phyloP scores from a whole-genome alignment of 1,284 basidiomycete genomes.

The Trametes sp. region DNA sequence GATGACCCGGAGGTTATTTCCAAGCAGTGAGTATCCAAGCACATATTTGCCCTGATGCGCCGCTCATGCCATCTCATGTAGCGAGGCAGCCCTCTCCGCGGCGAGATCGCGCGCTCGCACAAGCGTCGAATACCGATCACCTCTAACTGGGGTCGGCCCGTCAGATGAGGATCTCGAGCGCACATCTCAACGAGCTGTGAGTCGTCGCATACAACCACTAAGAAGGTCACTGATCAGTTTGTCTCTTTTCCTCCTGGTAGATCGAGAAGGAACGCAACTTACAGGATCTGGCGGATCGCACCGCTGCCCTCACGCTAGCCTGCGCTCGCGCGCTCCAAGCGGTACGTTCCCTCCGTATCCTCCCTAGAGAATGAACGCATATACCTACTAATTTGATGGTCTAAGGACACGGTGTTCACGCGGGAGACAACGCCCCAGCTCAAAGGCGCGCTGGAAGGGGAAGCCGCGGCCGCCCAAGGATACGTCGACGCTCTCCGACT shows the following conservation, averaged over 20 bases:
- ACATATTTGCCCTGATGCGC: background rate
- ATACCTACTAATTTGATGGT: background rate
- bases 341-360: slow-evolving; percentile 5
- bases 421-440: slow-evolving; percentile 25
- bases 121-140: slow-evolving; percentile 22
- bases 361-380: background rate
- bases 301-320: slow-evolving; percentile 22
- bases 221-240: no score
- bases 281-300: slow-evolving; percentile 23
- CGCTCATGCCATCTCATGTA: background rate
- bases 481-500: slow-evolving; percentile 29
- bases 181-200: slow-evolving; percentile 13
- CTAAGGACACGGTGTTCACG: slow-evolving; percentile 17
- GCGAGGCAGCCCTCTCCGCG: slow-evolving; percentile 12
- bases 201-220: background rate
- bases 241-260: background rate
- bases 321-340: slow-evolving; percentile 24
- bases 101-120: slow-evolving; percentile 12
- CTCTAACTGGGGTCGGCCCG: slow-evolving; percentile 11
- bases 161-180: background rate
- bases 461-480: slow-evolving; percentile 21
- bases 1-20: slow-evolving; percentile 14
- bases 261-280: slow-evolving; percentile 24
- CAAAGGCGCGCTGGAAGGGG: slow-evolving; percentile 14
- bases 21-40: slow-evolving; percentile 8